Conservation (phyloP, 768 basidiomycete species). For the Hericium erinaceus region DNA sequence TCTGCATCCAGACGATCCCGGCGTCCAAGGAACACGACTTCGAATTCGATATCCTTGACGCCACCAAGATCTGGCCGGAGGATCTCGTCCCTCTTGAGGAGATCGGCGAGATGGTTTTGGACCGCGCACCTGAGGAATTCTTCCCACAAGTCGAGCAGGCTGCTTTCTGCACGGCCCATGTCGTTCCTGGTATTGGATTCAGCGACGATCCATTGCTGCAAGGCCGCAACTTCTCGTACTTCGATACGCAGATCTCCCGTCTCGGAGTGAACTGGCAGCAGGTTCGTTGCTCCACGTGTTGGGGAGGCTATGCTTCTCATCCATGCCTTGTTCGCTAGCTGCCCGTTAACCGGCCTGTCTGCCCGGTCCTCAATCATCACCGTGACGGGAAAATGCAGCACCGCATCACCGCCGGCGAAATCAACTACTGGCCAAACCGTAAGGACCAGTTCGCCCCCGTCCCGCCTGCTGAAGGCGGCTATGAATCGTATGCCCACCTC, state of each 20-base stretch:
- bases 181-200: constrained; percentile 49
- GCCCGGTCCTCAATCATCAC: constrained; percentile 63
- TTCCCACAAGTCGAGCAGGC: constrained; percentile 86
- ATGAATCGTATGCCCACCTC: constrained; percentile 28
- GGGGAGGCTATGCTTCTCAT: too few species aligned
- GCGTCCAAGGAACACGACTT: constrained; percentile 71
- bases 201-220: constrained; percentile 73
- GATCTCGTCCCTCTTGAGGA: constrained; percentile 68
- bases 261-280: constrained; percentile 75
- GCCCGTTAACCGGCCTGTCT: constrained; percentile 76
- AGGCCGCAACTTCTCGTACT: constrained; percentile 80
- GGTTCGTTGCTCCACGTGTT: constrained; percentile 22
- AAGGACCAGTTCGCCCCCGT: constrained; percentile 39
- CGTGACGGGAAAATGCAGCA: constrained; percentile 53
- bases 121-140: constrained; percentile 61
- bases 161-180: constrained; percentile 71
- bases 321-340: constrained; percentile 29
- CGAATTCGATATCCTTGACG: constrained; percentile 81
- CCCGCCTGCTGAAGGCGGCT: constrained; percentile 43
- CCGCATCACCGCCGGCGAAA: constrained; percentile 43
- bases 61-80: constrained; percentile 82
- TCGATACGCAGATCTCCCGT: constrained; percentile 76
- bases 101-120: constrained; percentile 67
- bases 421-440: constrained; percentile 86
- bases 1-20: constrained; percentile 66